Evolutionary conservation across 2,329 filamentous ascomycete genomes (phyloP).

Genomic region (Ceratocystiopsis brevicomis): DNA sequence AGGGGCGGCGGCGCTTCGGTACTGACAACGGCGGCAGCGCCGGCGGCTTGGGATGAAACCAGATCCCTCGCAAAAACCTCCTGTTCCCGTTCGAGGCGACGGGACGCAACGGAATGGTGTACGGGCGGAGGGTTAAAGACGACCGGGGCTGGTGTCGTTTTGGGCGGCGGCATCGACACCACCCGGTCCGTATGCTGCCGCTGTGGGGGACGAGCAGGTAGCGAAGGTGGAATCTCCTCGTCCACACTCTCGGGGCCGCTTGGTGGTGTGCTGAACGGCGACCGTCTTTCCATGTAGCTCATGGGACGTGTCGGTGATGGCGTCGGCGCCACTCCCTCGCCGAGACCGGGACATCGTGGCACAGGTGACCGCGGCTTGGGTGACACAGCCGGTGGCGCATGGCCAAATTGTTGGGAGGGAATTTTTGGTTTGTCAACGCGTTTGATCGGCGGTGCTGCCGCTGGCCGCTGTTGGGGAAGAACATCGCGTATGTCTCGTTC

Average conservation of each 20-base stretch:
- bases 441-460: constrained; percentile 56
- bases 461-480: constrained; percentile 10
- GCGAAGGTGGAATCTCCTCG: constrained; percentile 29
- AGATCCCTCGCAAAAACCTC: no score
- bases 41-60: no score
- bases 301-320: not conserved
- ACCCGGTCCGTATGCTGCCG: constrained; percentile 8
- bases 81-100: constrained; percentile 22
- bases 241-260: constrained; percentile 45
- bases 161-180: not conserved
- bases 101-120: constrained; percentile 28
- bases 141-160: constrained; percentile 10
- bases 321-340: not conserved
- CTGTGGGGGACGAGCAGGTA: constrained; percentile 29
- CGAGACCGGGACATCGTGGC: no score
- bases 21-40: no score
- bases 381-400: not conserved
- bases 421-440: constrained; percentile 49
- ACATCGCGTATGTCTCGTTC: constrained; percentile 21
- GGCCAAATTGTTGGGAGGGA: constrained; percentile 10
- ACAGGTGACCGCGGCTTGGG: no score
- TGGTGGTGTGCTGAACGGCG: constrained; percentile 76
- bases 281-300: constrained; percentile 26
- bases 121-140: constrained; percentile 33
- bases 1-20: constrained; percentile 22